Evolutionary conservation across 768 basidiomycete genomes (phyloP).

Genomic region (Agaricus sinodeliciosus): DNA sequence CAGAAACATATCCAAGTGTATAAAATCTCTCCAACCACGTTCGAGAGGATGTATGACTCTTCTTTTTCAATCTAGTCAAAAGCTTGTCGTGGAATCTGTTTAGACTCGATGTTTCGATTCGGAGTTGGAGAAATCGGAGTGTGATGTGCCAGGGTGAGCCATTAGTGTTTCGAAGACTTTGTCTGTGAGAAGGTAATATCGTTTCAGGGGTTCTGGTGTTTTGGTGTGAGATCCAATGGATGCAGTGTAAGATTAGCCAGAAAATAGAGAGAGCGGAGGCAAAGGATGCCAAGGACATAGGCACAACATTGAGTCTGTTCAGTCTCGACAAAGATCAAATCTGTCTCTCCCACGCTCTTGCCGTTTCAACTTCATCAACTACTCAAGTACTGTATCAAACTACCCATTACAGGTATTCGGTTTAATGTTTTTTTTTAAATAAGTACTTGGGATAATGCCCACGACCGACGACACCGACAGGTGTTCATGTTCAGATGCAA

Average conservation of each 20-base stretch:
- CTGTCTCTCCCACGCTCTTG: not conserved
- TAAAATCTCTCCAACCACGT: constrained; percentile 6
- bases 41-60: not conserved
- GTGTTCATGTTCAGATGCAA: too few species aligned
- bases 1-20: constrained; percentile 1
- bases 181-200: not conserved
- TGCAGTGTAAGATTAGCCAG: constrained; percentile 1
- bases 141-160: not conserved
- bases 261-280: not conserved
- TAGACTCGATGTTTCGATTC: constrained; percentile 4
- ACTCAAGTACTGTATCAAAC: too few species aligned
- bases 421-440: too few species aligned
- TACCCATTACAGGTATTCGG: too few species aligned
- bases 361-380: too few species aligned
- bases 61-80: not conserved
- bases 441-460: too few species aligned
- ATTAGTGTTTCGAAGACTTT: not conserved
- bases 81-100: constrained; percentile 1
- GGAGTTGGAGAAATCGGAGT: constrained; percentile 1
- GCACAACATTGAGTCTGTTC: not conserved
- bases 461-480: too few species aligned
- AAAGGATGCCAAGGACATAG: constrained; percentile 5
- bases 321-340: not conserved
- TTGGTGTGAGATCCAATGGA: not conserved
- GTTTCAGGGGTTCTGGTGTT: not conserved